Evolutionary conservation across 2,329 filamentous ascomycete genomes (phyloP).

Genomic region (Penicillium hesseltinei): DNA sequence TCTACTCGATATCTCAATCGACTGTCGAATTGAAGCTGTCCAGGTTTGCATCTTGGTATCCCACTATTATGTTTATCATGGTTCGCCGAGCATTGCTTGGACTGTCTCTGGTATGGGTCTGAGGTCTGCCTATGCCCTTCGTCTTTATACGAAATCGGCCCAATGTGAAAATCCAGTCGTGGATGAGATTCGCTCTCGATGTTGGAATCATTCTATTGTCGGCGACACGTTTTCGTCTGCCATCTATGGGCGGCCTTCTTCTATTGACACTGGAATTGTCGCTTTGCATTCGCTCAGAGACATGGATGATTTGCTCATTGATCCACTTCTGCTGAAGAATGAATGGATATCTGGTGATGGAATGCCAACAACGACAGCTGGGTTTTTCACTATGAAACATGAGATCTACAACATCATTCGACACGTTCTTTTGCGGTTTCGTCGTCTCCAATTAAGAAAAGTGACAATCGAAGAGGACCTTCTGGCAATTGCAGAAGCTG

Average conservation of each 20-base stretch:
- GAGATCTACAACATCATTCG: conserved; percentile 30
- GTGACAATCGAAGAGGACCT: conserved; percentile 7
- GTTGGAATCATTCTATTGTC: conserved; percentile 32
- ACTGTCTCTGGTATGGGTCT: conserved; percentile 20
- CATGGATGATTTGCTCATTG: conserved; percentile 24
- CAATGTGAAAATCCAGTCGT: conserved; percentile 7
- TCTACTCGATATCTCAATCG: conserved; percentile 17
- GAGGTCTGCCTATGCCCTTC: conserved; percentile 21
- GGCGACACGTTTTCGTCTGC: conserved; percentile 31
- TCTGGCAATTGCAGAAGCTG: conserved; percentile 8
- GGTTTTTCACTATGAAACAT: conserved; percentile 29
- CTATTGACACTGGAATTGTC: conserved; percentile 27
- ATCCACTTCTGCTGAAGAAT: conserved; percentile 4
- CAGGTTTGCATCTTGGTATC: conserved; percentile 20
- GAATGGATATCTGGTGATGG: conserved; percentile 13
- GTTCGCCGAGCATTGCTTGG: conserved; percentile 23
- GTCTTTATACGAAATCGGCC: conserved; percentile 15
- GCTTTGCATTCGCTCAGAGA: conserved; percentile 23
- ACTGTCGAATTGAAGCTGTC: conserved; percentile 22
- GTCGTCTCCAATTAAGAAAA: conserved; percentile 20
- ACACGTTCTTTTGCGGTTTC: conserved; percentile 26
- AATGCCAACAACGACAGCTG: conserved; percentile 2
- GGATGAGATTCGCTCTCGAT: conserved; percentile 30
- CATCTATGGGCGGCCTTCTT: conserved; percentile 31
- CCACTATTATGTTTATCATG: conserved; percentile 21